phyloP scores from a whole-genome alignment of 2,329 filamentous ascomycete genomes.

The Neobulgaria alba region DNA sequence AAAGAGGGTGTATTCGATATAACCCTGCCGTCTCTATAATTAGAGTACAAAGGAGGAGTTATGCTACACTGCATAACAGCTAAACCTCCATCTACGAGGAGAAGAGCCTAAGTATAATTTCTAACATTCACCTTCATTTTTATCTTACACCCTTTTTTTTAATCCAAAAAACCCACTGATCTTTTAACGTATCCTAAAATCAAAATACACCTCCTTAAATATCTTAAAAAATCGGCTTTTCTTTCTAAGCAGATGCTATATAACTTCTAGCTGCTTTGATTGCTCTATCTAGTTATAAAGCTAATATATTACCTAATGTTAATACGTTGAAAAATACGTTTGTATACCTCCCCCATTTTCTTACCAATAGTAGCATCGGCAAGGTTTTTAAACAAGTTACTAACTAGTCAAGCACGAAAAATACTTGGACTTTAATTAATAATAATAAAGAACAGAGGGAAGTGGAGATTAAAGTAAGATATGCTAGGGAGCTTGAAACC shows the following conservation, averaged over 20 bases:
- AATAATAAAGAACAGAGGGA: no score
- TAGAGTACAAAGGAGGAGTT: no score
- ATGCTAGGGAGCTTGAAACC: not conserved
- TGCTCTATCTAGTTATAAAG: not conserved
- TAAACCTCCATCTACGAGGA: no score
- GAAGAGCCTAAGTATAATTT: no score
- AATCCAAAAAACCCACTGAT: no score
- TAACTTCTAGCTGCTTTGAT: not conserved
- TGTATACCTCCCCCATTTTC: not conserved
- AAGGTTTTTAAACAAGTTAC: not conserved
- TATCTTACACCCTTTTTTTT: no score
- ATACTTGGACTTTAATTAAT: not conserved
- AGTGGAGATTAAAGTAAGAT: not conserved
- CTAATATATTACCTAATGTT: not conserved
- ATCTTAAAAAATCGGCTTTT: not conserved
- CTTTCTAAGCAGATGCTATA: not conserved
- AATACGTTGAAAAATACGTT: not conserved
- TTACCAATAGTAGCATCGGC: not conserved
- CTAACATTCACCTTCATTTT: no score
- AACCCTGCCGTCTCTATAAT: no score
- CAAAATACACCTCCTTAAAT: no score
- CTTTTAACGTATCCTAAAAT: no score
- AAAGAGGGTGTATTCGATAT: no score
- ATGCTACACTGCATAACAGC: no score
- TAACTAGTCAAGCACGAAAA: not conserved